Evolutionary conservation across 345 rosid species (phyloP).

Genomic region (Eucalyptus regnans): DNA sequence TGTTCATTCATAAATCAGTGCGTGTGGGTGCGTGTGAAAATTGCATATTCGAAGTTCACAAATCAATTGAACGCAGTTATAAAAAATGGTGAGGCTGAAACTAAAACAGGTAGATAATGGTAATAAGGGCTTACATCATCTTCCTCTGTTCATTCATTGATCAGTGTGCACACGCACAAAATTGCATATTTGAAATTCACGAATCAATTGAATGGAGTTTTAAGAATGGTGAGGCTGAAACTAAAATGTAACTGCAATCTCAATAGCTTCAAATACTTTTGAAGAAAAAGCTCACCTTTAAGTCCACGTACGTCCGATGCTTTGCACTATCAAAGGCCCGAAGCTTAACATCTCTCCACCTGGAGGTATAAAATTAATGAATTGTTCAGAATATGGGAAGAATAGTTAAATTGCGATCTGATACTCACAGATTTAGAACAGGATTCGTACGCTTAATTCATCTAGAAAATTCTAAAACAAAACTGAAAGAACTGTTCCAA

Average conservation of each 20-base stretch:
- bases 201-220: not conserved
- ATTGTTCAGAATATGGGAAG: not conserved
- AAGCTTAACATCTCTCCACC: slow-evolving; percentile 97
- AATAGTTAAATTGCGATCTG: not conserved
- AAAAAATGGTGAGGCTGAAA: not conserved
- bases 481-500: not conserved
- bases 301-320: slow-evolving; percentile 93
- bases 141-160: not conserved
- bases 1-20: not conserved
- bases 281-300: slow-evolving; percentile 46
- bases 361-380: slow-evolving; percentile 2
- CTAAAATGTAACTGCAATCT: not conserved
- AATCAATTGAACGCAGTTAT: not conserved
- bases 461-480: not conserved
- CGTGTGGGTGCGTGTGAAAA: not conserved
- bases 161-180: not conserved
- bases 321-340: slow-evolving; percentile 87
- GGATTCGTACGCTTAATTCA: not conserved
- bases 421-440: not conserved
- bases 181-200: not conserved
- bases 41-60: not conserved
- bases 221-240: not conserved
- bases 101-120: not conserved
- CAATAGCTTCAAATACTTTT: not conserved
- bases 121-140: not conserved